Base-by-base conservation (phyloP, 495 filamentous ascomycete genomes). In the Tuber umbilicatum region DNA sequence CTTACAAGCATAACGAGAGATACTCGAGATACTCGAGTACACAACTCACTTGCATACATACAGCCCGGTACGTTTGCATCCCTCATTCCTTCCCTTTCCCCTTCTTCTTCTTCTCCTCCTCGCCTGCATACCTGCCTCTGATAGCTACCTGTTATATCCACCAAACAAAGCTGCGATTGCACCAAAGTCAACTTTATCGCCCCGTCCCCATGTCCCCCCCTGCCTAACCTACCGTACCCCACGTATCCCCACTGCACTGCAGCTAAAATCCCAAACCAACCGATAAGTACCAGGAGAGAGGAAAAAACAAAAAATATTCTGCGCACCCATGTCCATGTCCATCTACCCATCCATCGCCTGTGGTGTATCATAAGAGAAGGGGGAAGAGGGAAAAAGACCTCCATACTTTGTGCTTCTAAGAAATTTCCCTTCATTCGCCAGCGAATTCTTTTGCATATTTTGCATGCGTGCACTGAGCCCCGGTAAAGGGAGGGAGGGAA, bases 141-240 rank as follows among this genome's bases (percentile, higher is more conserved):
- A 64, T 7, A 6, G 27, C 27, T 16, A 64, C 55, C 55, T 17
- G 35, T 35, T 7, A 35, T 31, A 64, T 31, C 50, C 50, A 27
- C 55, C 55, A 64, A 64, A 64, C 50, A 64, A 64, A 64, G 27
- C 27, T 64, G 27, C 55, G 5, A 35, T 27, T 19, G 55, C 10
- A 35, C 55, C 55, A 64, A 64, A 64, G 55, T 64, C 55, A 35
- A 64, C 55, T 64, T 64, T 64, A 64, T 35, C 55, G 27, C n/a
- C 55, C 55, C 47, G 7, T 27, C 50, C 50, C 10, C 47, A 55
- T 55, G 5, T 6, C 55, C n/a, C 27, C 27, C 55, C 55, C 55
- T 19, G 14, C 12, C 27, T 19, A 35, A 19, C 27, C 55, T 27
- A 31, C 27, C 7, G 42, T 50, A 31, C 27, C 55, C 27, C 14